Evolutionary conservation across 306 rosid species (phyloP).

Genomic region (Gleditsia sinensis): DNA sequence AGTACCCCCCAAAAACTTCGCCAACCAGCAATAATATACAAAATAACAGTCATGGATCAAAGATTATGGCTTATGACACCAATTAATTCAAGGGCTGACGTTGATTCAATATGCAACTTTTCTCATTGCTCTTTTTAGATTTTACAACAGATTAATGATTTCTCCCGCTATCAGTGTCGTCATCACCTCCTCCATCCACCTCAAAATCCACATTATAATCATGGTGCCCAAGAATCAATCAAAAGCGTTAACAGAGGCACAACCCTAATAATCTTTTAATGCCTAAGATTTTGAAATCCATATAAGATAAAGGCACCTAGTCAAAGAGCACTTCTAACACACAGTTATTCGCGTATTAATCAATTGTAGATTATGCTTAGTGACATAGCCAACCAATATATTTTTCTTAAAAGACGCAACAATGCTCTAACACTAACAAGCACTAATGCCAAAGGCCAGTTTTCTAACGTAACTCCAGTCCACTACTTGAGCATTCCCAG

Average conservation of each 20-base stretch:
- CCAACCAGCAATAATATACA: not conserved
- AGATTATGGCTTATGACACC: not conserved
- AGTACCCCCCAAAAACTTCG: not conserved
- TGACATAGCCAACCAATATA: conserved; percentile 41
- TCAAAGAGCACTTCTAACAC: conserved; percentile 53
- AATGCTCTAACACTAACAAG: not conserved
- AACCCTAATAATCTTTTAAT: conserved; percentile 22
- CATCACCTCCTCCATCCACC: conserved; percentile 42
- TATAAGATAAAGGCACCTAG: conserved; percentile 37
- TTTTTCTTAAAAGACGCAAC: conserved; percentile 21
- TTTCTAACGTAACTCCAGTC: conserved; percentile 28
- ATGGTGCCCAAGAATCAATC: conserved; percentile 45
- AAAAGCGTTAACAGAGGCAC: conserved; percentile 36
- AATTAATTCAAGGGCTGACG: conserved; percentile 32
- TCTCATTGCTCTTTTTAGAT: not conserved
- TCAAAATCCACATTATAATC: conserved; percentile 37
- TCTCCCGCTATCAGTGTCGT: conserved; percentile 54
- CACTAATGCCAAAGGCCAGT: too few relatives aligned
- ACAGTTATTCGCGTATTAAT: conserved; percentile 31
- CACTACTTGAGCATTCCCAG: conserved; percentile 36
- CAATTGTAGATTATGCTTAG: conserved; percentile 24
- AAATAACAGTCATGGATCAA: not conserved
- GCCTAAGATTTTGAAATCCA: conserved; percentile 31
- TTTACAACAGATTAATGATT: conserved; percentile 39
- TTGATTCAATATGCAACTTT: conserved; percentile 36